Evolutionary conservation across 768 basidiomycete genomes (phyloP).

Genomic region (Rhodocollybia butyracea): DNA sequence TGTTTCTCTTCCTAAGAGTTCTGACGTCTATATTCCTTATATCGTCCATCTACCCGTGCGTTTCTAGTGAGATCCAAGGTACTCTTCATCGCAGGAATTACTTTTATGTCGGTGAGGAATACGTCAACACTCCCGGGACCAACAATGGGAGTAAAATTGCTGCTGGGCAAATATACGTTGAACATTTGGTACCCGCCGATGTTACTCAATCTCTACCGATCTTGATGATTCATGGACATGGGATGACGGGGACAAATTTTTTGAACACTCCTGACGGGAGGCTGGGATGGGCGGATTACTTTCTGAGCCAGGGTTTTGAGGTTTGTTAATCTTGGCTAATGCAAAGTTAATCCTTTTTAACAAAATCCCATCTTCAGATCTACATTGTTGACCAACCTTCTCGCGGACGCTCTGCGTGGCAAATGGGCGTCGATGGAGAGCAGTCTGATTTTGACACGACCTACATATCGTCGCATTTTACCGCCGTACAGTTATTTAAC

Average conservation of each 20-base stretch:
- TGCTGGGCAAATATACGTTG: conserved; percentile 50
- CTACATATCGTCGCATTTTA: conserved; percentile 27
- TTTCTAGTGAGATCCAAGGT: conserved; percentile 11
- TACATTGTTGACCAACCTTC: conserved; percentile 38
- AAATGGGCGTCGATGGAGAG: conserved; percentile 25
- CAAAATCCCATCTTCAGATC: conserved; percentile 21
- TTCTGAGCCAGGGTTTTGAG: conserved; percentile 47
- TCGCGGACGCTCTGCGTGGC: conserved; percentile 35
- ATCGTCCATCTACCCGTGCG: too few relatives aligned
- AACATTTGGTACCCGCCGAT: conserved; percentile 40
- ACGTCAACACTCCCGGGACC: conserved; percentile 24
- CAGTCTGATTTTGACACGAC: conserved; percentile 16
- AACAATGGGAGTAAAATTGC: conserved; percentile 29
- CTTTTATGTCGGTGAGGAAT: conserved; percentile 46
- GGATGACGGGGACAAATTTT: conserved; percentile 52
- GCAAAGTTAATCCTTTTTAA: too few relatives aligned
- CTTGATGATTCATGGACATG: conserved; percentile 47
- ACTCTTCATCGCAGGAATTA: conserved; percentile 44
- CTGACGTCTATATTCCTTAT: too few relatives aligned
- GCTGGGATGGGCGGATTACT: conserved; percentile 56
- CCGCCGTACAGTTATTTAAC: conserved; percentile 25
- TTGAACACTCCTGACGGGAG: conserved; percentile 53
- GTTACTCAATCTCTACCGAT: conserved; percentile 39
- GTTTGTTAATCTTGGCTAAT: conserved; percentile 21
- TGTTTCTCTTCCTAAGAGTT: too few relatives aligned